phyloP scores from a whole-genome alignment of 108 stramenopile species.

The Conticribra weissflogii region DNA sequence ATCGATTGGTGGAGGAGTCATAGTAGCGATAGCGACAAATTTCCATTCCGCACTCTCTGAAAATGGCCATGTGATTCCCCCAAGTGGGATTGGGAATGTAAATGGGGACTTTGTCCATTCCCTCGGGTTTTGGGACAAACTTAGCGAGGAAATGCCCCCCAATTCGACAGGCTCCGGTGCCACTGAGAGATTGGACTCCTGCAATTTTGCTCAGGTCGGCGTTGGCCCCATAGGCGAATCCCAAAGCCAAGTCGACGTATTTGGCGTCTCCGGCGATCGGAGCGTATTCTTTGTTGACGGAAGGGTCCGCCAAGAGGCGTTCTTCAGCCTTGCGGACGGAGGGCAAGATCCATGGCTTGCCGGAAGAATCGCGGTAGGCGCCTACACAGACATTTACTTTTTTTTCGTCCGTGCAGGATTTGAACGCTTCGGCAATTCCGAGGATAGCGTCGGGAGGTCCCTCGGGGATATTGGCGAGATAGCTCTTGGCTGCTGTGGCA shows the following conservation, averaged over 20 bases:
- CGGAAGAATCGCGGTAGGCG: slow-evolving; percentile 92
- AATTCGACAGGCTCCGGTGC: slow-evolving; percentile 97
- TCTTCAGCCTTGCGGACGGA: slow-evolving; percentile 91
- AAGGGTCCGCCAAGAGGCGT: slow-evolving; percentile 58
- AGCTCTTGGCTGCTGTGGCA: too few relatives aligned
- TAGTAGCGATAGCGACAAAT: slow-evolving; percentile 92
- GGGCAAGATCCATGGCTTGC: slow-evolving; percentile 94
- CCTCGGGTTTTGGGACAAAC: slow-evolving; percentile 60
- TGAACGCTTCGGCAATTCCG: slow-evolving; percentile 95
- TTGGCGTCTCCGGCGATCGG: slow-evolving; percentile 90
- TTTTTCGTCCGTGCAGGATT: slow-evolving; percentile 73
- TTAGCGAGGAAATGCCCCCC: slow-evolving; percentile 85
- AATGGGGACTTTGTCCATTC: slow-evolving; percentile 51
- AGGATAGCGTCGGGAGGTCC: slow-evolving; percentile 98
- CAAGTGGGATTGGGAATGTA: slow-evolving; percentile 95
- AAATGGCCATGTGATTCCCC: slow-evolving; percentile 98
- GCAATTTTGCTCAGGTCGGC: slow-evolving; percentile 74
- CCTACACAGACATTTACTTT: slow-evolving; percentile 96
- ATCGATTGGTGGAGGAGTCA: slow-evolving; percentile 74
- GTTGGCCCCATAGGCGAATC: slow-evolving; percentile 93
- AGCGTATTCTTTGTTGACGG: slow-evolving; percentile 94
- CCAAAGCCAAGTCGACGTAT: slow-evolving; percentile 83
- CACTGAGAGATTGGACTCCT: slow-evolving; percentile 93
- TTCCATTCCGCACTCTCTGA: slow-evolving; percentile 85
- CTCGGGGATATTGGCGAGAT: slow-evolving; percentile 66